Base-by-base conservation (phyloP, 2,329 filamentous ascomycete species). In the Phaeosphaeriaceae sp. region DNA sequence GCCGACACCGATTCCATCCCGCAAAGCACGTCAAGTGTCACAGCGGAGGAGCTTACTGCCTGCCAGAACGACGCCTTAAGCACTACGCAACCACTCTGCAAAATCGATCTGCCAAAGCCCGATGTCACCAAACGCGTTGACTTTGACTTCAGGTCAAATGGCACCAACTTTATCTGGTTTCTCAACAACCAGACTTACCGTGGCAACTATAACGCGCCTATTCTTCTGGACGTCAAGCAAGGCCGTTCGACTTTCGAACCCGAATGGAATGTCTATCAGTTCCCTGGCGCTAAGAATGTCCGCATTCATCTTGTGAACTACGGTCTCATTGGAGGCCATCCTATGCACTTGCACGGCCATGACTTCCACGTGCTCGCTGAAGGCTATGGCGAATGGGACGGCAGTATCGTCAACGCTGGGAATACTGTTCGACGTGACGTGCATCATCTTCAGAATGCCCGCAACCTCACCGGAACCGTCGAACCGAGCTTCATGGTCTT, bases 1-100 rank as follows among this genome's bases (percentile, higher is more conserved):
- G 85, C 86, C 9, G 80, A 89, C 66, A 80, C 78, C 1, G 76
- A 73, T 46, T 72, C 77, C 19, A 56, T 79, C 1, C 89, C 89
- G 0, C 78, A 56, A 9, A 56, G 74, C 2, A 86, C 82, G 42
- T 65, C 66, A 1, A 50, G 57, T 21, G 66, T 67, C 22, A 68
- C 67, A 4, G 40, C 66, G 25, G 65, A 33, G 3, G 63, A 67
- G 36, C 59, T 67, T 6, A 54, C 62, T 7, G 46, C 54, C 25
- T 69, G 63, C 60, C 60, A 67, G 53, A 68, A 68, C 21, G 63
- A 68, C 45, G 51, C 52, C 4, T 48, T 60, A 19, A 57, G 53
- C 7, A 48, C 56, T 15, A 51, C 44, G 5, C 47, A 53, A 1
- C 70, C 70, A 1, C 58, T 71, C 11, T 71, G 68, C 62, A 65